A percentile compares a stretch with the other conserved stretches of the same genome.
These are phyloP conservation scores for Lagenidium giganteum DNA, from an alignment of 352 stramenopile species.

Conservation along the genomic window DNA sequence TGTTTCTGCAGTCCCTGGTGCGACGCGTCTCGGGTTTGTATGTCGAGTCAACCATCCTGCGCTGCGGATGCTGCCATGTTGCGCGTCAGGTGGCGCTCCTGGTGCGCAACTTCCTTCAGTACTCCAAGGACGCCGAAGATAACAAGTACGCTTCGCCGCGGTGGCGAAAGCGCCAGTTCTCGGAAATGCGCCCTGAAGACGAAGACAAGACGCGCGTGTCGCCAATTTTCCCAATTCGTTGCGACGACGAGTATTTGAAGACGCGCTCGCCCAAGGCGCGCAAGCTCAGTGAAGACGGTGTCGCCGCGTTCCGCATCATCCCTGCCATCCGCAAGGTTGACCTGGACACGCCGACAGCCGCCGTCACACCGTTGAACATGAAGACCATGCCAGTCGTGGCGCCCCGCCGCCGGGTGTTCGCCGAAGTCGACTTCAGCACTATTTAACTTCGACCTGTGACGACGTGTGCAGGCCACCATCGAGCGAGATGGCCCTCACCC, in stretches of 20 bases:
- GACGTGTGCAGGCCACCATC: too few species aligned
- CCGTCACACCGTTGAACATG: slow-evolving; percentile 4
- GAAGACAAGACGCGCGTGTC: slow-evolving; percentile 12
- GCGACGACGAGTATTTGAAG: too few species aligned
- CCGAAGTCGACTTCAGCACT: slow-evolving; percentile 63
- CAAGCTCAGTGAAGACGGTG: slow-evolving; percentile 45
- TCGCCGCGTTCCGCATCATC: slow-evolving; percentile 14
- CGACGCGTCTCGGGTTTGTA: slow-evolving; percentile 41
- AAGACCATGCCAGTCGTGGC: slow-evolving; percentile 36
- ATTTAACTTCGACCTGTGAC: slow-evolving; percentile 1
- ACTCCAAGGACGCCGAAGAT: too few species aligned
- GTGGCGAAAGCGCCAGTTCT: slow-evolving; percentile 42
- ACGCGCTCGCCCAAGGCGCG: slow-evolving; percentile 35
- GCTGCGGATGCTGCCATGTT: slow-evolving; percentile 28
- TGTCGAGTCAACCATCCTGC: slow-evolving; percentile 35
- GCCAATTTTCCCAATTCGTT: slow-evolving; percentile 16
- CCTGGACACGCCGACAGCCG: slow-evolving; percentile 9
- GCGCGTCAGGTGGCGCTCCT: slow-evolving; percentile 38
- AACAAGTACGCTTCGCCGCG: too few species aligned
- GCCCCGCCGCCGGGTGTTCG: slow-evolving; percentile 63
- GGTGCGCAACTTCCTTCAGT: slow-evolving; percentile 53
- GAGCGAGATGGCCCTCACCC: too few species aligned
- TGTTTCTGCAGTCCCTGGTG: slow-evolving; percentile 55
- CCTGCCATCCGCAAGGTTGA: slow-evolving; percentile 28
- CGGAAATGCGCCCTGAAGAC: slow-evolving; percentile 34